Conservation (phyloP, 352 stramenopile genomes). For the Phytopythium sindhum region DNA sequence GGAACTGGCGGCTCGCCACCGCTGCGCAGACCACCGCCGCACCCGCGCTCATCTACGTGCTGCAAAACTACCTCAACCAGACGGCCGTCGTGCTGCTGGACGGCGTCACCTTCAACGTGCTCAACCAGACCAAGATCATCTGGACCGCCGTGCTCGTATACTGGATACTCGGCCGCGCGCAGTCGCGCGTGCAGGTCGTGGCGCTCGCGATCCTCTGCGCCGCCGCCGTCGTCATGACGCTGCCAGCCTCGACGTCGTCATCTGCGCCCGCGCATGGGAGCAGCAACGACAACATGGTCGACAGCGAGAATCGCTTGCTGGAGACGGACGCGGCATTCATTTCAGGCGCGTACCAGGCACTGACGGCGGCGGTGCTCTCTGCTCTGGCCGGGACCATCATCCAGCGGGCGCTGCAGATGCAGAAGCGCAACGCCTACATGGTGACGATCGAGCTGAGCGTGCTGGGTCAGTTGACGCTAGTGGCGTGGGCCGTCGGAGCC, state of each 20-base stretch:
- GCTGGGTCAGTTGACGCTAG: constrained; percentile 56
- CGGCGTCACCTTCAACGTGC: constrained; percentile 81
- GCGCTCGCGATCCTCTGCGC: constrained; percentile 67
- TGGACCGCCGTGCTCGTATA: constrained; percentile 83
- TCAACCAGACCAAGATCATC: constrained; percentile 90
- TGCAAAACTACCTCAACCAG: constrained; percentile 85
- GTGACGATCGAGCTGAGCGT: constrained; percentile 80
- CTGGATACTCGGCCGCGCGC: constrained; percentile 63
- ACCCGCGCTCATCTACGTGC: constrained; percentile 75
- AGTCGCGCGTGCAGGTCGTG: constrained; percentile 66
- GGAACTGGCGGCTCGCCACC: constrained; percentile 55
- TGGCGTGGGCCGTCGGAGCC: constrained; percentile 40
- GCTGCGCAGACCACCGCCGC: constrained; percentile 63
- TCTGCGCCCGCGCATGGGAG: neutral
- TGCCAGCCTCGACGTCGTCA: constrained; percentile 13
- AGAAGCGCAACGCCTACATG: constrained; percentile 76
- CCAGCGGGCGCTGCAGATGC: constrained; percentile 60
- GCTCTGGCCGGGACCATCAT: constrained; percentile 76
- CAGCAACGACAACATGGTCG: neutral
- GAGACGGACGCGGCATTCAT: constrained; percentile 44
- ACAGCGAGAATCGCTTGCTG: constrained; percentile 1
- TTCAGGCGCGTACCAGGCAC: constrained; percentile 66
- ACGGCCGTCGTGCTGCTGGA: constrained; percentile 72
- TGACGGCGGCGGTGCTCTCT: constrained; percentile 70
- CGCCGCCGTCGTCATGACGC: constrained; percentile 75